Evolutionary conservation across 768 basidiomycete genomes (phyloP).

Genomic region (Pleurotus djamor): DNA sequence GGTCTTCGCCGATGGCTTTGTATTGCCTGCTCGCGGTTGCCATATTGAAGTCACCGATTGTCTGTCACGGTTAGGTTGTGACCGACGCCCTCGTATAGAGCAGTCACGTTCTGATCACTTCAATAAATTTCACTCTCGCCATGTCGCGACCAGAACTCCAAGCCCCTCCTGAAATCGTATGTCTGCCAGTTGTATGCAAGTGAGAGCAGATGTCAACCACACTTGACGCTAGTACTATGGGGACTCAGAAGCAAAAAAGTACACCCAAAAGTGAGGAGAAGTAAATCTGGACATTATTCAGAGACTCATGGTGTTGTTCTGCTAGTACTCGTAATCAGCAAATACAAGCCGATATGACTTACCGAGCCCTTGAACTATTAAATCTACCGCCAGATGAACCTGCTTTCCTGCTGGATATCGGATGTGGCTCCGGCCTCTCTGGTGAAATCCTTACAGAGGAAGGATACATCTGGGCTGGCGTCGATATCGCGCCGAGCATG

Average conservation of each 20-base stretch:
- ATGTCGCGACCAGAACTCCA: conserved; percentile 91
- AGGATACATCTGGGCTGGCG: conserved; percentile 90
- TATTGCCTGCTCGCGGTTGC: conserved; percentile 79
- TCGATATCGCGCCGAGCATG: conserved; percentile 97
- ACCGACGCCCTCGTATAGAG: background rate
- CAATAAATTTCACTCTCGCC: background rate
- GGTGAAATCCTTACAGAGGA: conserved; percentile 96
- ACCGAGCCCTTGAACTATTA: conserved; percentile 89
- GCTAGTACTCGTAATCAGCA: conserved; percentile 90
- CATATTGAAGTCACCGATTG: conserved; percentile 32
- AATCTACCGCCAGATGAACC: conserved; percentile 78
- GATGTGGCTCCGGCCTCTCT: conserved; percentile 94
- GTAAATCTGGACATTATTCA: conserved; percentile 12
- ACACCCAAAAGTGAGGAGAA: conserved; percentile 79
- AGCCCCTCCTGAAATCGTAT: conserved; percentile 89
- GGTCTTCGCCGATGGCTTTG: conserved; percentile 89
- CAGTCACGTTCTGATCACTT: background rate
- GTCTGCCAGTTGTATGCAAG: conserved; percentile 18
- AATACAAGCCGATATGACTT: conserved; percentile 98
- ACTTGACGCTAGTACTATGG: conserved; percentile 80
- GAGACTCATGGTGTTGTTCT: conserved; percentile 8
- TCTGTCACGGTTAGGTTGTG: background rate
- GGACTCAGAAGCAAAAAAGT: conserved; percentile 93
- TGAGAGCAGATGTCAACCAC: background rate
- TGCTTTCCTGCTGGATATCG: conserved; percentile 90